Percentiles rank a stretch among this genome's conserved stretches.
Conservation (phyloP, 805 yeast genomes). For the Wickerhamomyces alni region DNA sequence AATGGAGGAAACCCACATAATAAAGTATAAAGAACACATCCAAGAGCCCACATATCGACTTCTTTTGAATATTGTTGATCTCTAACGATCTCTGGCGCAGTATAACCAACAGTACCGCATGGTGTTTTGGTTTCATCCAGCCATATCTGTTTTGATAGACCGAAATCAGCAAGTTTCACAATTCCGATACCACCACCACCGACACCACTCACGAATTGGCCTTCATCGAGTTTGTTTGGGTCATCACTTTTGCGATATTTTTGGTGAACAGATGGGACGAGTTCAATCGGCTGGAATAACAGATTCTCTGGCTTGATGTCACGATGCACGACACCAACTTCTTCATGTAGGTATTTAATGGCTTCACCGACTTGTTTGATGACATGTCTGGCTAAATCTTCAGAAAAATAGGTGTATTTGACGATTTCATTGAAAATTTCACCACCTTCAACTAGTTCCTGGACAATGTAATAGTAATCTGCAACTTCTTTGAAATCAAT, state of each 20-base stretch:
- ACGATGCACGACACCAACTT: slow-evolving; percentile 89
- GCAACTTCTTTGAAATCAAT: slow-evolving; percentile 50
- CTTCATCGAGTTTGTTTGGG: slow-evolving; percentile 55
- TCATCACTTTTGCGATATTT: slow-evolving; percentile 48
- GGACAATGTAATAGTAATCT: slow-evolving; percentile 57
- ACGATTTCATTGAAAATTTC: slow-evolving; percentile 72
- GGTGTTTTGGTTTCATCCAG: slow-evolving; percentile 56
- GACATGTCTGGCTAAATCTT: slow-evolving; percentile 54
- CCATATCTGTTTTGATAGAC: slow-evolving; percentile 55
- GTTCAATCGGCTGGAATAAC: slow-evolving; percentile 47
- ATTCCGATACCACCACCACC: slow-evolving; percentile 64
- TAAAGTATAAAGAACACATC: slow-evolving; percentile 63
- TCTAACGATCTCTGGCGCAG: slow-evolving; percentile 65
- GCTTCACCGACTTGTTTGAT: slow-evolving; percentile 75
- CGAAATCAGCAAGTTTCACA: slow-evolving; percentile 66
- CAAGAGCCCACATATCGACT: slow-evolving; percentile 71
- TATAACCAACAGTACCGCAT: slow-evolving; percentile 72
- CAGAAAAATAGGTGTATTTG: slow-evolving; percentile 52
- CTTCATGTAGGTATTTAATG: slow-evolving; percentile 84
- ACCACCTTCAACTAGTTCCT: slow-evolving; percentile 69
- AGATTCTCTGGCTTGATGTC: slow-evolving; percentile 96
- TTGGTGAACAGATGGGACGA: slow-evolving; percentile 10
- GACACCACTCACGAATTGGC: slow-evolving; percentile 40
- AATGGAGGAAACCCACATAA: slow-evolving; percentile 74
- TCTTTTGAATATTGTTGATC: slow-evolving; percentile 57